Evolutionary conservation across 2,329 filamentous ascomycete genomes (phyloP), one percentile per base, ranked within the genome.

Genomic region (Myriosclerotinia scirpicola): DNA sequence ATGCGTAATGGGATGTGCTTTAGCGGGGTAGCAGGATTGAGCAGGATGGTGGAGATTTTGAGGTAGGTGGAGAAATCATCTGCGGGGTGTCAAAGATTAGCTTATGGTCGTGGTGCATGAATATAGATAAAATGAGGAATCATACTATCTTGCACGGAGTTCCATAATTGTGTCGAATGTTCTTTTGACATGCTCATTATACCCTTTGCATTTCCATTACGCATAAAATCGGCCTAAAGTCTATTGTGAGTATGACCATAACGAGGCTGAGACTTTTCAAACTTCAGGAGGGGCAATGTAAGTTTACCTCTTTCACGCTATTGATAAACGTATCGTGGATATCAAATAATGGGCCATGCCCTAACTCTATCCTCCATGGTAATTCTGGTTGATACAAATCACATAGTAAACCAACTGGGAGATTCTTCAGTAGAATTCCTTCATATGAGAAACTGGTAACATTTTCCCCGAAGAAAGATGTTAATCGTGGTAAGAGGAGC

Each of bases 1-100:
- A 98, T 80, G 65, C 93, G 89, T 50, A 98, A 79, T 0, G 95
- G 95, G n/a, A 98, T 83, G 78, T 96, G 89, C 68, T 89, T 89
- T 63, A 97, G 84, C 22, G 88, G 85, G 8, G 87, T 85, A 1
- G 92, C 87, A 4, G 90, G 85, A 73, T 91, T 90, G 69, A 98
- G 85, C 3, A 97, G 85, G 69, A 88, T 89, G 69, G 83, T 85
- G 76, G 93, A 90, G 73, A 98, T 87, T 67, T 85, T 86, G 74
- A 86, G 84, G 79, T 91, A 98, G 52, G 88, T 81, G 11, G 81
- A 72, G 72, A 91, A 87, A 78, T 97, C 87, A 73, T 96, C 88
- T 91, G 68, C 50, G 2, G 26, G 38, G 34, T 26, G 5, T 53
- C 63, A 65, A 65, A 42, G 52, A 58, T 64, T 52, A 66, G 50